phyloP scores from a whole-genome alignment of 108 stramenopile genomes.

The Cyclostephanos tholiformis region DNA sequence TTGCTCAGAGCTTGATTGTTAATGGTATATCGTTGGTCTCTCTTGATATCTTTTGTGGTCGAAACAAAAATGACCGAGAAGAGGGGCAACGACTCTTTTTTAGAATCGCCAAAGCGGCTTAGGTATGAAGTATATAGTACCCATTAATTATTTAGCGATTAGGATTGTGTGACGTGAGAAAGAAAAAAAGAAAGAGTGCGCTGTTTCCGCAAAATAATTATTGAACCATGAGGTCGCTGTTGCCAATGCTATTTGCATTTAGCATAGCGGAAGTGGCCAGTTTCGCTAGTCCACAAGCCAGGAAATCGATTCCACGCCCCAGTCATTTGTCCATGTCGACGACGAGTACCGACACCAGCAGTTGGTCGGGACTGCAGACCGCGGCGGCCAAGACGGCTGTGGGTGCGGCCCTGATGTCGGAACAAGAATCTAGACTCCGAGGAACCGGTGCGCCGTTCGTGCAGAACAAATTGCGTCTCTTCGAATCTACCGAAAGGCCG shows the following conservation, averaged over 20 bases:
- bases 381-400: constrained; percentile 51
- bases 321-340: constrained; percentile 28
- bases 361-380: constrained; percentile 37
- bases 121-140: too few species aligned
- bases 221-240: background rate
- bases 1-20: too few species aligned
- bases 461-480: constrained; percentile 73
- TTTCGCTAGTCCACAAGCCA: constrained; percentile 1
- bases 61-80: too few species aligned
- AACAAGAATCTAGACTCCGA: constrained; percentile 52
- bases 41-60: too few species aligned
- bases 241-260: background rate
- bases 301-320: background rate
- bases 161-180: too few species aligned
- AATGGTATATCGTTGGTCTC: too few species aligned
- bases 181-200: too few species aligned
- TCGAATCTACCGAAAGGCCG: constrained; percentile 54
- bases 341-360: constrained; percentile 21
- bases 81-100: too few species aligned
- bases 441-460: constrained; percentile 73
- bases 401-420: constrained; percentile 66
- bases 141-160: too few species aligned
- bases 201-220: too few species aligned
- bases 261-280: background rate
- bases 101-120: too few species aligned